Evolutionary conservation across 164 flowering plant species (phyloP).

Genomic region (Chimonanthus praecox): DNA sequence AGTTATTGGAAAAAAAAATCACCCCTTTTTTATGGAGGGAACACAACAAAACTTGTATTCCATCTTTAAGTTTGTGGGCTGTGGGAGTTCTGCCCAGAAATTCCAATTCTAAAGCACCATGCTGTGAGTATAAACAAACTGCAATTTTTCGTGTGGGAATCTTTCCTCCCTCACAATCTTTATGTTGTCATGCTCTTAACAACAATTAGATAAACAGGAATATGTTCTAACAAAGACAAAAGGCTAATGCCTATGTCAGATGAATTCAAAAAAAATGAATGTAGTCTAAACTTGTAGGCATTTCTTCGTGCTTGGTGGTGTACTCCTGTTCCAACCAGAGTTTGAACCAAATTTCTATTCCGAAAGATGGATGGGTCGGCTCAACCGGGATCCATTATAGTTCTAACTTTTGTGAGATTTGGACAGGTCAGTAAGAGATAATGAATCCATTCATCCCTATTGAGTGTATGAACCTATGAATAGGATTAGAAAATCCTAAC

Average conservation of each 20-base stretch:
- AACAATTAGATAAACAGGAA: not conserved
- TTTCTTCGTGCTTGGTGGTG: not conserved
- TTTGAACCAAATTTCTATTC: no score
- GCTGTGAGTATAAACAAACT: not conserved
- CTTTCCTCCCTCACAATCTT: not conserved
- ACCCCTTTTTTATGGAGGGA: not conserved
- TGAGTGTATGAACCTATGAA: no score
- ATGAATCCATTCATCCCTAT: no score
- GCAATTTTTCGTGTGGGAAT: not conserved
- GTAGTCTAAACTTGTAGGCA: not conserved
- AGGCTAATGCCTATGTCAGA: not conserved
- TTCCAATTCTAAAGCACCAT: slow-evolving; percentile 4
- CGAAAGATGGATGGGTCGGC: no score
- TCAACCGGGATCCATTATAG: no score
- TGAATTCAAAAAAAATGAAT: no score
- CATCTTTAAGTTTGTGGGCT: not conserved
- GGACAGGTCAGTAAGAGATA: no score
- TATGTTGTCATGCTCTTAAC: not conserved
- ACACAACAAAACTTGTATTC: not conserved
- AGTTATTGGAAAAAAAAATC: not conserved
- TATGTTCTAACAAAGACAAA: not conserved
- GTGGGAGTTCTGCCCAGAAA: slow-evolving; percentile 1
- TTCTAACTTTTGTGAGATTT: no score
- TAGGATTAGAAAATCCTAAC: no score
- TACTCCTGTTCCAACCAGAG: no score